Conservation (phyloP, 2,329 filamentous ascomycete species). For the Neodidymelliopsis sp. region DNA sequence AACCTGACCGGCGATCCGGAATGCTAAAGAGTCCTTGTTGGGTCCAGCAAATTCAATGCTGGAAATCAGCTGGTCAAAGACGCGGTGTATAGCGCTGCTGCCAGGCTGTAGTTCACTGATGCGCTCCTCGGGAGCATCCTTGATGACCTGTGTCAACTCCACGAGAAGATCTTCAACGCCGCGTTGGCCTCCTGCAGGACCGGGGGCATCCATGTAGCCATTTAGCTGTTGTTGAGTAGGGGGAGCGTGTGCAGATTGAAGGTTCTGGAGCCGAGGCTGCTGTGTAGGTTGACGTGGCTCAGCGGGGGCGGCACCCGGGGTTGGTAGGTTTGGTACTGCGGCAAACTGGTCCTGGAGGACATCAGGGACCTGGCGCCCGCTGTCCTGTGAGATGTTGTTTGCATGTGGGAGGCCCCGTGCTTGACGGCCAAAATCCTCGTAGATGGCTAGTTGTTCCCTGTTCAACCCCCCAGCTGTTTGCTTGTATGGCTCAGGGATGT, state of each 20-base stretch:
- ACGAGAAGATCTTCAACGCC: slow-evolving; percentile 63
- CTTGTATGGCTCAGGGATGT: slow-evolving; percentile 92
- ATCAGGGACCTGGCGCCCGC: slow-evolving; percentile 67
- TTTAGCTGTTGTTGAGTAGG: slow-evolving; percentile 62
- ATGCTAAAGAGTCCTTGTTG: slow-evolving; percentile 64
- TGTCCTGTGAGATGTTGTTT: slow-evolving; percentile 65
- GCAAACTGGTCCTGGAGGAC: slow-evolving; percentile 68
- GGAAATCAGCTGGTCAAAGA: slow-evolving; percentile 65
- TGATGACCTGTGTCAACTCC: slow-evolving; percentile 64
- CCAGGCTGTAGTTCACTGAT: slow-evolving; percentile 63
- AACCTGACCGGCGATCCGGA: slow-evolving; percentile 63
- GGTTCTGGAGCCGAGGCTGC: slow-evolving; percentile 51
- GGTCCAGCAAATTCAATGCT: slow-evolving; percentile 60
- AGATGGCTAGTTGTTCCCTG: slow-evolving; percentile 90
- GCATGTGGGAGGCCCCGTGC: slow-evolving; percentile 69
- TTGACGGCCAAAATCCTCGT: slow-evolving; percentile 93
- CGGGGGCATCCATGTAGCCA: slow-evolving; percentile 62
- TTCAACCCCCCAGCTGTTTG: slow-evolving; percentile 84
- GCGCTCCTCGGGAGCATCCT: slow-evolving; percentile 64
- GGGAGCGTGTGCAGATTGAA: slow-evolving; percentile 44
- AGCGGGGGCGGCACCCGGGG: slow-evolving; percentile 68
- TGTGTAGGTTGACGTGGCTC: slow-evolving; percentile 66
- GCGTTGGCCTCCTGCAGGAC: slow-evolving; percentile 50
- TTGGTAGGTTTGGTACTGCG: slow-evolving; percentile 66
- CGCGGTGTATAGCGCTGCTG: slow-evolving; percentile 62